Evolutionary conservation across 805 yeast genomes (phyloP), one percentile per base, ranked within the genome.

Genomic region (Starmerella roubikii): DNA sequence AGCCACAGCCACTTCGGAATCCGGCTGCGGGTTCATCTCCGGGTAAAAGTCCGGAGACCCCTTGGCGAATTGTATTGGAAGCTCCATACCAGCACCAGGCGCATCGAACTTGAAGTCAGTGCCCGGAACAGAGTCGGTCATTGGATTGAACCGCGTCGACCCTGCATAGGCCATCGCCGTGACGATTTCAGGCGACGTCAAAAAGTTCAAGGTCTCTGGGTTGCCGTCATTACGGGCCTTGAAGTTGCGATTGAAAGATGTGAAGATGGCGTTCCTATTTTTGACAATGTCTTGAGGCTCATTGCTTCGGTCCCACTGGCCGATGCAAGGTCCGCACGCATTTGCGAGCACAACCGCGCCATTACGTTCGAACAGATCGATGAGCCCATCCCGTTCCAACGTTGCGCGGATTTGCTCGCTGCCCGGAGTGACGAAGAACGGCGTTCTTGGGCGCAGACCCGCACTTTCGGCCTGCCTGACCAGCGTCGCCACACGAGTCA

Each of bases 251-350:
- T 88, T 88, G 73, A 86, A 88, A 11, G 96, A 86, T 5, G 97
- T 85, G 64, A 88, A 86, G 52, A 88, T 91, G 38, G 97, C 82
- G 63, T 85, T 86, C 38, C 69, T 65, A 18, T n/a, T 15, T 34
- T 72, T 61, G 18, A 15, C 30, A 9, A 16, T 16, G 57, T 82
- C 93, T 49, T 72, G 69, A 37, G 58, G 57, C 41, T 58, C 64
- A 26, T 58, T 50, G 34, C 40, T 35, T 68, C 97, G 80, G 61
- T 91, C 95, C 98, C 98, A 88, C 69, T 88, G 98, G 42, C 98
- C 98, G 58, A 88, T 88, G 69, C 98, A 88, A 56, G 97, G 98
- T 52, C 98, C 98, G 71, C 98, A 88, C 17, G 98, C 98, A 61
- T 88, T 88, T 39, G 97, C 95, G 52, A 88, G 71, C 32, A 88